Conservation (phyloP, 1,284 basidiomycete genomes). For the Phaffia rhodozyma region DNA sequence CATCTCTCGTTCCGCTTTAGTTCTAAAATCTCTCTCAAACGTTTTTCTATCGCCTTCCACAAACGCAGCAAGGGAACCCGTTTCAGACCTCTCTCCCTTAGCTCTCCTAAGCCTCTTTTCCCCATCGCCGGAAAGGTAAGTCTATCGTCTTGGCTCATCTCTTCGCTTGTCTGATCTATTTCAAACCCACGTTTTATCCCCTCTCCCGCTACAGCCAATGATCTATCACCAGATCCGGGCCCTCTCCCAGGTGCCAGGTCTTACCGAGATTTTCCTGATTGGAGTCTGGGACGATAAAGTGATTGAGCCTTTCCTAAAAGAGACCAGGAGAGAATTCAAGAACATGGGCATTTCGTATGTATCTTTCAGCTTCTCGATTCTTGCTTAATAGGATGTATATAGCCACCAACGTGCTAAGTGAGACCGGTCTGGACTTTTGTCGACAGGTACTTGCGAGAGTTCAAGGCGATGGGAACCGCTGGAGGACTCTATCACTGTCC, state of each 20-base stretch:
- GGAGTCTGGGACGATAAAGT: slow-evolving; percentile 43
- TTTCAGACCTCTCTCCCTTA: slow-evolving; percentile 17
- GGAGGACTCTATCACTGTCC: slow-evolving; percentile 37
- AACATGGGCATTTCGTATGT: slow-evolving; percentile 36
- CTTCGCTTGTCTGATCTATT: neutral
- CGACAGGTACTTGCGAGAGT: slow-evolving; percentile 40
- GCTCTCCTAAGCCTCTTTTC: slow-evolving; percentile 39
- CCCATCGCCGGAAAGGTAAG: slow-evolving; percentile 38
- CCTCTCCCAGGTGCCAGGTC: slow-evolving; percentile 35
- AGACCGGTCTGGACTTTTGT: neutral
- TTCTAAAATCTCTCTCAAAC: neutral
- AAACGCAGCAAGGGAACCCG: slow-evolving; percentile 18
- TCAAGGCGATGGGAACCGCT: slow-evolving; percentile 40
- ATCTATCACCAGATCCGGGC: slow-evolving; percentile 42
- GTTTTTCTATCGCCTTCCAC: neutral
- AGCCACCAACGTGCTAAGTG: neutral
- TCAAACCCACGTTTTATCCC: neutral
- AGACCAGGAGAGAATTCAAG: slow-evolving; percentile 40
- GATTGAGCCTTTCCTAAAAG: slow-evolving; percentile 39
- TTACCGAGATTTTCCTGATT: slow-evolving; percentile 40
- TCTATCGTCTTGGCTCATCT: neutral
- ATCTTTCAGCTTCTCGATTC: neutral
- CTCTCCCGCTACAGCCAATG: slow-evolving; percentile 30
- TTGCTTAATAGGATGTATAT: no score
- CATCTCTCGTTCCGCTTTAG: neutral